Base-by-base conservation (phyloP, 2,329 filamentous ascomycete genomes). In the Trematosphaeria pertusa region DNA sequence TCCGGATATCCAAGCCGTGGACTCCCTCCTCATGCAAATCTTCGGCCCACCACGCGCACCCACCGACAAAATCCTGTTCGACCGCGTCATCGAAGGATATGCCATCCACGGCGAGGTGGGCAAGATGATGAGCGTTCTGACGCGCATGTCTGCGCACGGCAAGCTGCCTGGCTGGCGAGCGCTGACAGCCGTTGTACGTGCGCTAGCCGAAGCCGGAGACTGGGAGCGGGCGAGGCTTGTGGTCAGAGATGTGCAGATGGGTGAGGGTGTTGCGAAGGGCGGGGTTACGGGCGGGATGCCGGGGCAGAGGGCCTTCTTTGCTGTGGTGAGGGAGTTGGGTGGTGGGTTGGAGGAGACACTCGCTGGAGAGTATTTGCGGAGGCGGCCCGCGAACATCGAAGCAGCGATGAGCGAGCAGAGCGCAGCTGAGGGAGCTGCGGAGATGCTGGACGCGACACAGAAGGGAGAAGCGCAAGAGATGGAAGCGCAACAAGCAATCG, bases 61-160 rank as follows among this genome's bases (percentile, higher is more conserved):
- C 15, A 72, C 76, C 17, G 81, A 88, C 62, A 75, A 78, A 48
- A 71, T 82, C 18, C 84, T 91, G 58, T 91, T 86, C 79, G 87
- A 89, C 68, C 80, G 86, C 42, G 77, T 87, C 50, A 81, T 91
- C 53, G 82, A 84, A 62, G 87, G 86, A 1, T 89, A 87, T 65
- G 82, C 86, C 6, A 56, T 70, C 10, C 70, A 74, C 8, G 80
- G 81, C 35, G 78, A 86, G 47, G 71, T 78, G 0, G 66, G 67
- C 24, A 74, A 69, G 34, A 73, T 75, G 69, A 72, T 78, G 61
- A 60, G 59, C 5, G 72, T 77, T 34, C 61, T 79, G 21, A 59
- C 56, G 9, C 62, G 62, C 21, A 74, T 77, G 69, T 59, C 64
- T 1, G 63, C 55, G 21, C 63, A 72, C 11, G 72, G 75, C 7